These are phyloP conservation scores for Fremontodendron californicum DNA, from an alignment of 345 rosid genomes.

Conservation along the genomic window DNA sequence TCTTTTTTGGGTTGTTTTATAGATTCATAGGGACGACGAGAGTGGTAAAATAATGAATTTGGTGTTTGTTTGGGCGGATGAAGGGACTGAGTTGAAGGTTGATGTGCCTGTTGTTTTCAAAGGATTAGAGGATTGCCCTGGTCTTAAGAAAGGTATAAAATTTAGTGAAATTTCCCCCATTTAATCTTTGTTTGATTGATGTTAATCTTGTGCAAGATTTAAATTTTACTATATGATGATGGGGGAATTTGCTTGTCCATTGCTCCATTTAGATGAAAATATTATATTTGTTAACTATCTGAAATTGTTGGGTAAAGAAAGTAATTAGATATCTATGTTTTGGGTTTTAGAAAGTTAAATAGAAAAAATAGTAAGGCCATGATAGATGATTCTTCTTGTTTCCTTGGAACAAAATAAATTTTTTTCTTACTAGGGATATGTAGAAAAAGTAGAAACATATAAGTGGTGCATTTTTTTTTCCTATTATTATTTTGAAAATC, in stretches of 20 bases:
- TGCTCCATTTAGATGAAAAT: not conserved
- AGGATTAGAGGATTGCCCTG: slow-evolving; percentile 71
- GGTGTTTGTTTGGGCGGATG: slow-evolving; percentile 89
- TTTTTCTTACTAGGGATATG: not conserved
- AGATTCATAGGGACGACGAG: slow-evolving; percentile 83
- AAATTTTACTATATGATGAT: not conserved
- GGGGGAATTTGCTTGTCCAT: not conserved
- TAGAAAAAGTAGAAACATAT: not conserved
- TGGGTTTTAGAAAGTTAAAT: not conserved
- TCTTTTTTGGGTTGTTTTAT: slow-evolving; percentile 11
- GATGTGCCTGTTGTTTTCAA: slow-evolving; percentile 81
- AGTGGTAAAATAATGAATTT: slow-evolving; percentile 76
- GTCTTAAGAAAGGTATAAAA: slow-evolving; percentile 68
- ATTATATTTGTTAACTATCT: not conserved
- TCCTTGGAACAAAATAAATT: not conserved
- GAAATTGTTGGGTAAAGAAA: not conserved
- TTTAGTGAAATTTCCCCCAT: not conserved
- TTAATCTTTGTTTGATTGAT: not conserved
- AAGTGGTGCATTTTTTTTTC: not conserved
- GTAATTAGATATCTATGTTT: not conserved
- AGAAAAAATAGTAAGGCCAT: not conserved
- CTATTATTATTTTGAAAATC: not conserved
- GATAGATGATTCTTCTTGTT: not conserved
- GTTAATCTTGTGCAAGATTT: not conserved
- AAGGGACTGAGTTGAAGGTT: slow-evolving; percentile 66